Evolutionary conservation across 202 grass and related monocot genomes (phyloP), one percentile per base, ranked within the genome.

Genomic region (Carex arenaria): DNA sequence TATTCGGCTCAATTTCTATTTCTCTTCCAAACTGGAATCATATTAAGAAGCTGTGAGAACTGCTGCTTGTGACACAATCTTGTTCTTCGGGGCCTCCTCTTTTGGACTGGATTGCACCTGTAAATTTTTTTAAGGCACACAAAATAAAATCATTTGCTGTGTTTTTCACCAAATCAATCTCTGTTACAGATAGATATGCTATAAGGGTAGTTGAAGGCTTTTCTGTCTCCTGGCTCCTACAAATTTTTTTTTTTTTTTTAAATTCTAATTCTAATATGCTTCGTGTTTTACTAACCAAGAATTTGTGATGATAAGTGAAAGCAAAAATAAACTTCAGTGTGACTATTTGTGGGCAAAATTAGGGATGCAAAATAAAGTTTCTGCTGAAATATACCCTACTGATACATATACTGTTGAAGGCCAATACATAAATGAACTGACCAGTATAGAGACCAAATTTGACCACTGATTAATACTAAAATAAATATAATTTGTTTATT

Each of bases 21-120:
- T 32, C 23, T 53, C 19, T 20, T 75, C 15, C 15, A 12, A 56
- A 5, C 13, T 17, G 51, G 12, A 56, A 3, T 31, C 31, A 19
- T 36, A 17, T 43, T 74, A 77, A 65, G 84, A 77, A 65, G 84
- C 84, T 20, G 68, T 76, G 79, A 57, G 52, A 32, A 55, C 23
- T 38, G 67, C 54, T 64, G 30, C 22, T 77, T 82, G 42, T 15
- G 78, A 69, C 26, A 36, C 59, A 0, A 66, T 36, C 70, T 82
- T 87, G 55, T 34, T 76, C 56, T 67, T 87, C 23, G 36, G 22
- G 18, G 49, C 43, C 26, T 82, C 85, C 74, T 72, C 84, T 54
- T 56, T 61, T 9, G 28, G 38, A 64, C 77, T 56, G n/a, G 54
- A 17, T 75, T 74, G 56, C 54, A 64, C 79, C 85, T 87, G 57